Conservation (phyloP, 2,329 filamentous ascomycete species). For the Setomelanomma holmii region DNA sequence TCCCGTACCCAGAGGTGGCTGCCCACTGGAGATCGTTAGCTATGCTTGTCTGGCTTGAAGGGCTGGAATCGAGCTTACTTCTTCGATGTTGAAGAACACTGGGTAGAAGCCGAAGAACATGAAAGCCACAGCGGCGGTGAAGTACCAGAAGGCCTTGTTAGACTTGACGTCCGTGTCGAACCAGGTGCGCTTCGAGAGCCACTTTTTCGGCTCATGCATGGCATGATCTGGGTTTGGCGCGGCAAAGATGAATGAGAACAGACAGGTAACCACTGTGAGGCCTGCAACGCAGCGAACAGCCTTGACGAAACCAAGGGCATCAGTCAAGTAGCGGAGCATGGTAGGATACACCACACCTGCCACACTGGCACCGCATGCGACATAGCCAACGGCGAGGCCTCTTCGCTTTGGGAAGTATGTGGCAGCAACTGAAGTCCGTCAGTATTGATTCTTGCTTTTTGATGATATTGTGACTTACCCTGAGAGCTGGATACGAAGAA, state of each 20-base stretch:
- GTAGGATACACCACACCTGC: conserved; percentile 56
- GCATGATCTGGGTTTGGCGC: conserved; percentile 53
- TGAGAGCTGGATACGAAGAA: conserved; percentile 61
- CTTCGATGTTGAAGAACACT: conserved; percentile 61
- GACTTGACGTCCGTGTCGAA: conserved; percentile 55
- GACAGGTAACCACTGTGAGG: conserved; percentile 50
- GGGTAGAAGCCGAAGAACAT: conserved; percentile 62
- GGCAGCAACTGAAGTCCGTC: conserved; percentile 50
- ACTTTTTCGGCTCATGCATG: conserved; percentile 49
- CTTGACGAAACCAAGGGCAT: conserved; percentile 53
- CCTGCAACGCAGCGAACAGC: conserved; percentile 53
- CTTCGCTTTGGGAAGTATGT: conserved; percentile 59
- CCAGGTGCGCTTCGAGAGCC: conserved; percentile 49
- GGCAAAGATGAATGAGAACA: conserved; percentile 53
- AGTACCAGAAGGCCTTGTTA: conserved; percentile 53
- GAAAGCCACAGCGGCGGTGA: conserved; percentile 54
- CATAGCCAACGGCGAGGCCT: conserved; percentile 58
- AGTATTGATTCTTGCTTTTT: background rate
- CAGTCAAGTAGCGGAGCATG: conserved; percentile 55
- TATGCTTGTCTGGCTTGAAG: background rate
- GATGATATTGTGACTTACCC: conserved; percentile 41
- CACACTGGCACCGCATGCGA: conserved; percentile 59
- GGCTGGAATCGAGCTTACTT: conserved; percentile 39
- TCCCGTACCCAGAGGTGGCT: conserved; percentile 51
- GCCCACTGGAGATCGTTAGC: conserved; percentile 52